phyloP scores from a whole-genome alignment of 2,329 filamentous ascomycete genomes.

The Bimuria novae-zelandiae region DNA sequence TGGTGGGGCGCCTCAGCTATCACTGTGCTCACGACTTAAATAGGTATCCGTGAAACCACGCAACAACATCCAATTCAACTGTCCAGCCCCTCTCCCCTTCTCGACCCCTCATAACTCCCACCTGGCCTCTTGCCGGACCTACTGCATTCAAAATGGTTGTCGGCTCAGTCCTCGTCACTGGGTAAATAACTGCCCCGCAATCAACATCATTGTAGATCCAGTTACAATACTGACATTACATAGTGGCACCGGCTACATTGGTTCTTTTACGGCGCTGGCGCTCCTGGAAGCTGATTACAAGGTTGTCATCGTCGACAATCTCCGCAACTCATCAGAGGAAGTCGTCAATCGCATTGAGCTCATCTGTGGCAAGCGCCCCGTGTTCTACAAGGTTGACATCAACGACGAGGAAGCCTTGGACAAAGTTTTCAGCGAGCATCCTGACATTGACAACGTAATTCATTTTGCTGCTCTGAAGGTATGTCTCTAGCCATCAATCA shows the following conservation, averaged over 20 bases:
- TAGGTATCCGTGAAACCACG: slow-evolving; percentile 21
- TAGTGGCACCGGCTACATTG: slow-evolving; percentile 98
- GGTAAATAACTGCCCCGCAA: slow-evolving; percentile 63
- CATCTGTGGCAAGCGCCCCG: slow-evolving; percentile 83
- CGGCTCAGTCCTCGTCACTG: slow-evolving; percentile 88
- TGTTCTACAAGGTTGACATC: slow-evolving; percentile 85
- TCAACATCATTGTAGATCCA: too few relatives aligned
- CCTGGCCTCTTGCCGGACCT: neutral
- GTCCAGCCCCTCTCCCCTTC: neutral
- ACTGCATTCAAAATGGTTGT: slow-evolving; percentile 64
- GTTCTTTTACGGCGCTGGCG: slow-evolving; percentile 91
- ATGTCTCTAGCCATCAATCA: slow-evolving; percentile 29
- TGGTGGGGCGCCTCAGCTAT: slow-evolving; percentile 19
- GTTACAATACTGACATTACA: slow-evolving; percentile 9
- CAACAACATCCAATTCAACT: slow-evolving; percentile 8
- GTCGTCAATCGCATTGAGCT: slow-evolving; percentile 94
- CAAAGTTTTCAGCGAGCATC: slow-evolving; percentile 84
- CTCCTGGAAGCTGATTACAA: slow-evolving; percentile 94
- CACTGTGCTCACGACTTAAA: slow-evolving; percentile 24
- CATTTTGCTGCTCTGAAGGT: slow-evolving; percentile 98
- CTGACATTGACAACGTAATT: slow-evolving; percentile 95
- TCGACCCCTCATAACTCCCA: neutral
- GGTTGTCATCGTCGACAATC: slow-evolving; percentile 93
- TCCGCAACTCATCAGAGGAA: slow-evolving; percentile 95
- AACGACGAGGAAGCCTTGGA: slow-evolving; percentile 84